Conservation (phyloP, 805 yeast genomes). For the Metschnikowia dekortorum region DNA sequence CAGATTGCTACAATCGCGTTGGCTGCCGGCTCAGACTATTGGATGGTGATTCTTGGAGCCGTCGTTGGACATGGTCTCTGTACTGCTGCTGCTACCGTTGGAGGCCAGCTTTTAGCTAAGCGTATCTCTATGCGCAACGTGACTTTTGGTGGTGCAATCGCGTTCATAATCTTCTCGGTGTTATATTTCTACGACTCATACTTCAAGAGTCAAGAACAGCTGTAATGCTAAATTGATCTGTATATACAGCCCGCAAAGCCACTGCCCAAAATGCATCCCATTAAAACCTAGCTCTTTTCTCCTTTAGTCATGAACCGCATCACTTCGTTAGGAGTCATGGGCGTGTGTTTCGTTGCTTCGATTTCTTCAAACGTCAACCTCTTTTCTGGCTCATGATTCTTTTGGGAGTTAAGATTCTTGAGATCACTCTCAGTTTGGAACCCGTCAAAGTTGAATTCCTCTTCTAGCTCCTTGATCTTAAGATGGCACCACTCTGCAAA, state of each 20-base stretch:
- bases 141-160: slow-evolving; percentile 84
- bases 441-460: slow-evolving; percentile 60
- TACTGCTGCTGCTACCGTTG: slow-evolving; percentile 85
- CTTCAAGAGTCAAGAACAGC: slow-evolving; percentile 1
- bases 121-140: slow-evolving; percentile 88
- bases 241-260: neutral
- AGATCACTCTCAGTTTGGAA: slow-evolving; percentile 50
- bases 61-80: slow-evolving; percentile 85
- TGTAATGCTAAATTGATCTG: neutral
- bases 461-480: slow-evolving; percentile 48
- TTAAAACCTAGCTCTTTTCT: neutral
- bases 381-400: slow-evolving; percentile 26
- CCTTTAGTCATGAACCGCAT: slow-evolving; percentile 40
- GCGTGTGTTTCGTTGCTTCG: slow-evolving; percentile 20
- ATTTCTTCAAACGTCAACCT: slow-evolving; percentile 20
- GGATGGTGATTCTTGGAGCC: slow-evolving; percentile 86
- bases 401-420: slow-evolving; percentile 26
- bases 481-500: slow-evolving; percentile 66
- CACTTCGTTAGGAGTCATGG: slow-evolving; percentile 31
- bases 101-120: slow-evolving; percentile 87
- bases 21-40: slow-evolving; percentile 95
- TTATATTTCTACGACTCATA: slow-evolving; percentile 67
- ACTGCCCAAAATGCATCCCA: neutral
- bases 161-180: slow-evolving; percentile 79
- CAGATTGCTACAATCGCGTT: slow-evolving; percentile 97